These are phyloP conservation scores for Tieghemostelium lacteum DNA, from an alignment of 78 protist species.

Conservation along the genomic window DNA sequence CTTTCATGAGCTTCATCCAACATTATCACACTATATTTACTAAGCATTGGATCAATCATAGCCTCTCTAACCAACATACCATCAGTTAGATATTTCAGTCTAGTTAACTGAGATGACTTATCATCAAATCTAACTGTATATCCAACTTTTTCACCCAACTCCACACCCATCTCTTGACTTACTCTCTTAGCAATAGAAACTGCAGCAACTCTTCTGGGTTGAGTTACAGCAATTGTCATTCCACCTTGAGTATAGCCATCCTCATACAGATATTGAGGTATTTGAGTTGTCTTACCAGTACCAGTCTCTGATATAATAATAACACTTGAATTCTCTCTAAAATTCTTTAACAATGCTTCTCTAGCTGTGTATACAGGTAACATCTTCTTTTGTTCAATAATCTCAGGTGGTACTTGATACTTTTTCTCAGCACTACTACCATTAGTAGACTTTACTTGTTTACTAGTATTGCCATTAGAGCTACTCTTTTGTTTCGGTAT, in stretches of 20 bases:
- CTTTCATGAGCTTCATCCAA: slow-evolving; percentile 97
- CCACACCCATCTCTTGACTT: slow-evolving; percentile 82
- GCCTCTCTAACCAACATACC: slow-evolving; percentile 95
- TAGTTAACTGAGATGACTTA: slow-evolving; percentile 63
- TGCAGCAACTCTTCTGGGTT: slow-evolving; percentile 96
- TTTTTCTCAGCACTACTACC: not conserved
- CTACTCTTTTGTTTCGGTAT: too few relatives aligned
- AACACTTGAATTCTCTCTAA: slow-evolving; percentile 50
- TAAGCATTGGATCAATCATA: slow-evolving; percentile 84
- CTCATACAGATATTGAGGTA: slow-evolving; percentile 75
- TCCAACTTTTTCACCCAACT: slow-evolving; percentile 92
- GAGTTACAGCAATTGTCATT: slow-evolving; percentile 82
- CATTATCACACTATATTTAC: slow-evolving; percentile 82
- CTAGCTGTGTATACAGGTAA: slow-evolving; percentile 69
- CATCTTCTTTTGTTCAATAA: slow-evolving; percentile 28
- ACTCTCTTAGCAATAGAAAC: slow-evolving; percentile 89
- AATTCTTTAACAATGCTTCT: slow-evolving; percentile 58
- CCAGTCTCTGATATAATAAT: slow-evolving; percentile 82
- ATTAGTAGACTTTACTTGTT: too few relatives aligned
- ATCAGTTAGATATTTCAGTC: slow-evolving; percentile 93
- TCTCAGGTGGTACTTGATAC: slow-evolving; percentile 19
- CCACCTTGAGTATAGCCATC: slow-evolving; percentile 36
- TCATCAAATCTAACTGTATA: slow-evolving; percentile 94
- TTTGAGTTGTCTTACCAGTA: slow-evolving; percentile 79
- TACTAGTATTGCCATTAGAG: too few relatives aligned